Percentiles rank a stretch among this genome's conserved stretches.
Conservation (phyloP, 164 flowering plant genomes). For the Euptelea pleiosperma region DNA sequence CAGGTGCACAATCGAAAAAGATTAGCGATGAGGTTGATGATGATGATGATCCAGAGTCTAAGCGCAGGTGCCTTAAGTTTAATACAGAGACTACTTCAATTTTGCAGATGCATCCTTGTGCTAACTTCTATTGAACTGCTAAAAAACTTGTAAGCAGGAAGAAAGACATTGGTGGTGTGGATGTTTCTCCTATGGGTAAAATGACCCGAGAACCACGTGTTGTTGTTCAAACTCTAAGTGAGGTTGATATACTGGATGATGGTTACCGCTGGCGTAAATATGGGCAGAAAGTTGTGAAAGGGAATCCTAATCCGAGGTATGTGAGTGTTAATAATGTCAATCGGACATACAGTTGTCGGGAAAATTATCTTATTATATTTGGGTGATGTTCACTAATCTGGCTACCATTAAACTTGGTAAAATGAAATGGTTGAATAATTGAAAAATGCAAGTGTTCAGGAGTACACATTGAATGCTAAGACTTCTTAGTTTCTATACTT, state of each 20-base stretch:
- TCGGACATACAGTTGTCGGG: no score
- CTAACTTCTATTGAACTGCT: slow-evolving; percentile 9
- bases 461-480: slow-evolving; percentile 7
- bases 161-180: slow-evolving; percentile 45
- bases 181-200: slow-evolving; percentile 59
- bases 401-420: background rate
- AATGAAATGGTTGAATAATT: slow-evolving; percentile 6
- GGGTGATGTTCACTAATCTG: no score
- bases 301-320: slow-evolving; percentile 91
- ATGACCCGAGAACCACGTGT: slow-evolving; percentile 86
- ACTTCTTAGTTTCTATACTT: no score
- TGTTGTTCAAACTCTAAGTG: slow-evolving; percentile 85
- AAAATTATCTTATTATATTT: no score
- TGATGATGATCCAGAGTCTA: slow-evolving; percentile 51
- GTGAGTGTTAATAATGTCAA: slow-evolving; percentile 3
- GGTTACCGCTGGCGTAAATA: slow-evolving; percentile 92
- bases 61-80: slow-evolving; percentile 17
- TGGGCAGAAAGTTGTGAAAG: slow-evolving; percentile 96
- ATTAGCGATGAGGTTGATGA: slow-evolving; percentile 47
- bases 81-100: background rate
- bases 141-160: slow-evolving; percentile 43
- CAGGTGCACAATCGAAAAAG: slow-evolving; percentile 25
- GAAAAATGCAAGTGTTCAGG: slow-evolving; percentile 2
- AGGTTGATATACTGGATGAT: slow-evolving; percentile 89
- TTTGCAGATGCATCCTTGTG: slow-evolving; percentile 2